These are phyloP conservation scores for Rhinocladiella similis DNA, from an alignment of 2,329 filamentous ascomycete genomes.

Conservation along the genomic window DNA sequence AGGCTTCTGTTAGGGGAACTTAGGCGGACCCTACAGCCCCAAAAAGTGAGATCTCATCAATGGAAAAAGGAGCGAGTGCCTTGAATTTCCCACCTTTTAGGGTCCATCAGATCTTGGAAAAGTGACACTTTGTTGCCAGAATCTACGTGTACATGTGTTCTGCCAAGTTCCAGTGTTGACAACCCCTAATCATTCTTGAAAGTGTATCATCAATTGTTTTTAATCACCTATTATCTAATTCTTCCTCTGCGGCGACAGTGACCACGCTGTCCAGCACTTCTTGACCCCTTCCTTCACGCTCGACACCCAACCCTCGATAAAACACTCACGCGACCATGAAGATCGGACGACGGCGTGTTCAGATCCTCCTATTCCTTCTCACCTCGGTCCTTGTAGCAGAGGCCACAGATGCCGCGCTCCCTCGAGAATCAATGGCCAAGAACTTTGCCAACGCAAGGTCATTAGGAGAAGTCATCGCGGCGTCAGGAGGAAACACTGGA, in stretches of 20 bases:
- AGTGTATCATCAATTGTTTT: too few relatives aligned
- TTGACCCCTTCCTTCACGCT: not conserved
- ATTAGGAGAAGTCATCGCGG: conserved; percentile 14
- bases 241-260: too few relatives aligned
- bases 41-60: not conserved
- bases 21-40: too few relatives aligned
- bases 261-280: too few relatives aligned
- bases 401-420: conserved; percentile 25
- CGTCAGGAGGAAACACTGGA: conserved; percentile 10
- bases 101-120: not conserved
- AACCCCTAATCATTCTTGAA: too few relatives aligned
- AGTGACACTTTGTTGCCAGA: not conserved
- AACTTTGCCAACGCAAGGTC: conserved; percentile 5
- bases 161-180: too few relatives aligned
- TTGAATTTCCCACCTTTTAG: not conserved
- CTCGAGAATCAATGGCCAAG: conserved; percentile 5
- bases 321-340: conserved; percentile 34
- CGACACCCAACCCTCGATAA: not conserved
- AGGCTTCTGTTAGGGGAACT: too few relatives aligned
- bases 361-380: conserved; percentile 38
- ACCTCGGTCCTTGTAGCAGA: conserved; percentile 32
- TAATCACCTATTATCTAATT: too few relatives aligned
- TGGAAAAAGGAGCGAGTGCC: not conserved
- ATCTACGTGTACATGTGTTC: not conserved
- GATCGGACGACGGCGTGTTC: conserved; percentile 33